Evolutionary conservation across 2,329 filamentous ascomycete genomes (phyloP).

Genomic region (Beauveria brongniartii): DNA sequence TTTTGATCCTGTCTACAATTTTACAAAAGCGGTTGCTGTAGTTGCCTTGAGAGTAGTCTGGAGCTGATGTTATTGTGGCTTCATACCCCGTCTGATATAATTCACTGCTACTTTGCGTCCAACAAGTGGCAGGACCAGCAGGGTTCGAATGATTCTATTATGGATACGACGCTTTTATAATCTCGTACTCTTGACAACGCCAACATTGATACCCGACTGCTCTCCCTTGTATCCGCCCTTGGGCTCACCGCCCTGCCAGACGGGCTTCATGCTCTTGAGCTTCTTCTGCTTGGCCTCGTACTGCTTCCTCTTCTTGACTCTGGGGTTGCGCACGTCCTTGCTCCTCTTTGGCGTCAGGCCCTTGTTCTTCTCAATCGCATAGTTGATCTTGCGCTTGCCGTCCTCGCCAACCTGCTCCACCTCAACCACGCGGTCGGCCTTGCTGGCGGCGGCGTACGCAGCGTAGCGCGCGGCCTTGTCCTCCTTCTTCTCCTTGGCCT

Average conservation of each 20-base stretch:
- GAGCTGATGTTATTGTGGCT: no score
- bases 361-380: conserved; percentile 96
- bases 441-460: conserved; percentile 52
- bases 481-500: conserved; percentile 60
- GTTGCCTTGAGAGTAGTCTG: no score
- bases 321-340: conserved; percentile 90
- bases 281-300: conserved; percentile 98
- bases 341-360: conserved; percentile 80
- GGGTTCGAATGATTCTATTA: background rate
- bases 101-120: background rate
- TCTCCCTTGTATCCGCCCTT: conserved; percentile 85
- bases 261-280: conserved; percentile 72
- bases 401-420: conserved; percentile 66
- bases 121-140: background rate
- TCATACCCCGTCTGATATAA: background rate
- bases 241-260: conserved; percentile 80
- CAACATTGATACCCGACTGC: conserved; percentile 89
- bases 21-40: no score
- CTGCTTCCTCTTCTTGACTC: conserved; percentile 97
- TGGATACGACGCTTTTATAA: conserved; percentile 42
- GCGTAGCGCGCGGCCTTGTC: conserved; percentile 57
- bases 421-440: conserved; percentile 55
- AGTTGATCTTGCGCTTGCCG: conserved; percentile 86
- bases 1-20: no score
- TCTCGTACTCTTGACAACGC: conserved; percentile 87